Evolutionary conservation across 345 rosid species (phyloP).

Genomic region (Bruguiera gymnorhiza): DNA sequence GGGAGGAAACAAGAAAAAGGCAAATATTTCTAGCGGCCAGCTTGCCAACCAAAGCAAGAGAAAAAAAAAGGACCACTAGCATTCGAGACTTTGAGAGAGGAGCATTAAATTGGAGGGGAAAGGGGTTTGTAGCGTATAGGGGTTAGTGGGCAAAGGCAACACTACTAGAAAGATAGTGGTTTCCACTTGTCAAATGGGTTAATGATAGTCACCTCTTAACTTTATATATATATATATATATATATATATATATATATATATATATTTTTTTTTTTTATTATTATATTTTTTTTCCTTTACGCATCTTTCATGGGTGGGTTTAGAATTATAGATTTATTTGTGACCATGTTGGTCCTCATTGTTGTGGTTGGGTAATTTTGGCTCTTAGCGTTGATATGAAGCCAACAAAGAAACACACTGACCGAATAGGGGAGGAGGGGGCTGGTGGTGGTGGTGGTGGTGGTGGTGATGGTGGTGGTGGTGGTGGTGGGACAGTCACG

Average conservation of each 20-base stretch:
- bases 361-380: constrained; percentile 48
- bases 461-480: constrained; percentile 42
- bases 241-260: not conserved
- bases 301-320: no score
- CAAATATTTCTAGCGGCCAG: constrained; percentile 9
- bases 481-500: constrained; percentile 76
- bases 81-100: constrained; percentile 13
- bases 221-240: not conserved
- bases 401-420: constrained; percentile 62
- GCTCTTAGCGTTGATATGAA: constrained; percentile 90
- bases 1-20: constrained; percentile 15
- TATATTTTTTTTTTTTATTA: not conserved
- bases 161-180: constrained; percentile 24
- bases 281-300: not conserved
- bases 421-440: constrained; percentile 5
- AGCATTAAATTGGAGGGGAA: constrained; percentile 1
- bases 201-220: constrained; percentile 44
- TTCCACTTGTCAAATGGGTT: constrained; percentile 40
- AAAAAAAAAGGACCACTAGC: constrained; percentile 40
- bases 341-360: constrained; percentile 19
- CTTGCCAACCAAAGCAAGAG: not conserved
- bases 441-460: not conserved
- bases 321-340: constrained; percentile 15
- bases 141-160: constrained; percentile 42
- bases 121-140: not conserved